Evolutionary conservation across 1,139 yeast genomes (phyloP).

Genomic region (Yamadazyma sp.): DNA sequence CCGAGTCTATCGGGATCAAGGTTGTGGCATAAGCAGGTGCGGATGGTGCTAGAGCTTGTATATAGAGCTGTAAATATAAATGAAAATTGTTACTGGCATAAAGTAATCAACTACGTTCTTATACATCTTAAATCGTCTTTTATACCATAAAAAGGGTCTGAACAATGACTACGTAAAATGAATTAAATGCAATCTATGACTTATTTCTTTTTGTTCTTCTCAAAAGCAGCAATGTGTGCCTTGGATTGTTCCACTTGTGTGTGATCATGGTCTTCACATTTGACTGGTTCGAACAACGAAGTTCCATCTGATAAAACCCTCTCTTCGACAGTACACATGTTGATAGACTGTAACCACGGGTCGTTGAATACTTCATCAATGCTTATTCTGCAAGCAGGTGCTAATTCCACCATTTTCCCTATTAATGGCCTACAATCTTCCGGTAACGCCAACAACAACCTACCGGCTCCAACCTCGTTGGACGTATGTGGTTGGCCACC

Average conservation of each 20-base stretch:
- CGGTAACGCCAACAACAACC: conserved; percentile 68
- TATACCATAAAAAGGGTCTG: background rate
- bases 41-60: conserved; percentile 5
- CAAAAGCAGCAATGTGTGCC: conserved; percentile 93
- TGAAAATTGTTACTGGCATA: conserved; percentile 1
- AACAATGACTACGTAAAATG: background rate
- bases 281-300: conserved; percentile 30
- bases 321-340: conserved; percentile 65
- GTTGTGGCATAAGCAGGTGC: conserved; percentile 57
- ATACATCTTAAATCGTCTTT: too few species aligned
- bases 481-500: conserved; percentile 49
- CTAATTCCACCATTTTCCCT: conserved; percentile 73
- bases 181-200: too few species aligned
- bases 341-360: conserved; percentile 66
- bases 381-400: conserved; percentile 83
- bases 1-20: conserved; percentile 80
- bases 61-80: conserved; percentile 9
- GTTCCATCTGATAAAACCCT: conserved; percentile 31
- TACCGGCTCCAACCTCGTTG: conserved; percentile 65
- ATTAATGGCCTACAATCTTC: conserved; percentile 65
- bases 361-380: conserved; percentile 83
- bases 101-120: too few species aligned
- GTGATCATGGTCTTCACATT: conserved; percentile 67
- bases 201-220: conserved; percentile 64
- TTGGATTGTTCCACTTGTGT: conserved; percentile 89